Conservation (phyloP, 2,329 filamentous ascomycete genomes). For the Macroventuria anomochaeta region DNA sequence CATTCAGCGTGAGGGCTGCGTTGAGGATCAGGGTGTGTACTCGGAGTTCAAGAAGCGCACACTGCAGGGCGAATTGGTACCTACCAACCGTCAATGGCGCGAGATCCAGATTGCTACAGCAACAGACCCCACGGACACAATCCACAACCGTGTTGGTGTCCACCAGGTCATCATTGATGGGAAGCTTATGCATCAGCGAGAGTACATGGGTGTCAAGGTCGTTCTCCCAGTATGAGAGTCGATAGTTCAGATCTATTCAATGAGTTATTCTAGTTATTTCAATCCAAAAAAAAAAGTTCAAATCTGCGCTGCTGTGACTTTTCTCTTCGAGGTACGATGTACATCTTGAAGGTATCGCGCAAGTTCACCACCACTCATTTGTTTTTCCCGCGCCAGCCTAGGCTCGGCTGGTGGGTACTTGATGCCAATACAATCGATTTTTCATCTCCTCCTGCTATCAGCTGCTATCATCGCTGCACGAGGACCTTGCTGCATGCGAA, state of each 20-base stretch:
- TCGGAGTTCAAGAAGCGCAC: constrained; percentile 32
- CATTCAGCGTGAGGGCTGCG: constrained; percentile 30
- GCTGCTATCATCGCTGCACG: neutral
- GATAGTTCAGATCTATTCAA: too few species aligned
- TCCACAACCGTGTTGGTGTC: constrained; percentile 31
- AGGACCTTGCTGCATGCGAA: neutral
- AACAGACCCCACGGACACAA: constrained; percentile 32
- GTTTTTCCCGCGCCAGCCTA: too few species aligned
- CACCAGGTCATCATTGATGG: constrained; percentile 31
- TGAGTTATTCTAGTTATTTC: too few species aligned
- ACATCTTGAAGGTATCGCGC: too few species aligned
- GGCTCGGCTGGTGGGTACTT: too few species aligned
- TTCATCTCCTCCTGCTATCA: neutral
- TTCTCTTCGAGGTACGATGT: too few species aligned
- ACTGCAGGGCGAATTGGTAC: constrained; percentile 20
- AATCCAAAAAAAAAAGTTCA: too few species aligned
- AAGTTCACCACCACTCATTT: too few species aligned
- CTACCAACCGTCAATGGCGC: constrained; percentile 32
- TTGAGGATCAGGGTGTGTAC: constrained; percentile 33
- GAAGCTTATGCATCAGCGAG: constrained; percentile 31
- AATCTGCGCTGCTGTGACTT: too few species aligned
- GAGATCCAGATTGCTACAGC: constrained; percentile 32
- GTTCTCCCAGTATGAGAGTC: constrained; percentile 25
- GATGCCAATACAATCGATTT: too few species aligned
- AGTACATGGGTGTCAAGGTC: constrained; percentile 36